Evolutionary conservation across 2,329 filamentous ascomycete genomes (phyloP).

Genomic region (Venturia asperata): DNA sequence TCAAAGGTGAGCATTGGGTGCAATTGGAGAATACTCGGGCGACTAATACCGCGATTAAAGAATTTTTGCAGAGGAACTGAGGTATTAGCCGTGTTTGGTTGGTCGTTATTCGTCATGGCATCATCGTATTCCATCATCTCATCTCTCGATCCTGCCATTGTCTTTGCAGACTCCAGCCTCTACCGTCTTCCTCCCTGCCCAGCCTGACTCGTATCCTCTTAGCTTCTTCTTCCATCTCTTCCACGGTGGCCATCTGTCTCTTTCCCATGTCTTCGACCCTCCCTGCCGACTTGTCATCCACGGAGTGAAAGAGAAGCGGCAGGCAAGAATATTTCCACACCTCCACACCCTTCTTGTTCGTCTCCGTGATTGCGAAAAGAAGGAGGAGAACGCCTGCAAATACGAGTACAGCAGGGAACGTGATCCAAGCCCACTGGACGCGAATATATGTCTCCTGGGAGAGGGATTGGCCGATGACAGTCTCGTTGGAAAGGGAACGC

Average conservation of each 20-base stretch:
- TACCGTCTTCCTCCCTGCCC: background rate
- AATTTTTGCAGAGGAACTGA: background rate
- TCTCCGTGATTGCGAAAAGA: constrained; percentile 25
- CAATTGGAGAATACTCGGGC: background rate
- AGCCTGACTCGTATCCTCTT: constrained; percentile 5
- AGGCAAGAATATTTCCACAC: constrained; percentile 31
- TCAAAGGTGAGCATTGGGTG: constrained; percentile 5
- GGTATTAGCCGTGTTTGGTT: background rate
- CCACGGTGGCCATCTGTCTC: constrained; percentile 1
- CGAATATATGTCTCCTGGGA: constrained; percentile 22
- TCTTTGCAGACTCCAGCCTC: background rate
- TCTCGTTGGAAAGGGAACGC: constrained; percentile 7
- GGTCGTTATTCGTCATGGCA: background rate
- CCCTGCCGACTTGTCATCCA: background rate
- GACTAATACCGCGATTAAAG: background rate
- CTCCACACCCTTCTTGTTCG: constrained; percentile 20
- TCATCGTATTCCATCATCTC: background rate
- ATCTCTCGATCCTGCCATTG: background rate
- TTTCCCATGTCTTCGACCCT: background rate
- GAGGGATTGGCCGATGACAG: background rate
- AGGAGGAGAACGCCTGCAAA: constrained; percentile 25
- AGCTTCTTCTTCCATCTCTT: constrained; percentile 12
- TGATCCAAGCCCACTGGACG: constrained; percentile 27
- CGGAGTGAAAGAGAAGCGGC: constrained; percentile 23
- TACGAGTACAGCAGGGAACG: constrained; percentile 25